Evolutionary conservation across 1,139 yeast species (phyloP).

Genomic region (Taphrina pruni): DNA sequence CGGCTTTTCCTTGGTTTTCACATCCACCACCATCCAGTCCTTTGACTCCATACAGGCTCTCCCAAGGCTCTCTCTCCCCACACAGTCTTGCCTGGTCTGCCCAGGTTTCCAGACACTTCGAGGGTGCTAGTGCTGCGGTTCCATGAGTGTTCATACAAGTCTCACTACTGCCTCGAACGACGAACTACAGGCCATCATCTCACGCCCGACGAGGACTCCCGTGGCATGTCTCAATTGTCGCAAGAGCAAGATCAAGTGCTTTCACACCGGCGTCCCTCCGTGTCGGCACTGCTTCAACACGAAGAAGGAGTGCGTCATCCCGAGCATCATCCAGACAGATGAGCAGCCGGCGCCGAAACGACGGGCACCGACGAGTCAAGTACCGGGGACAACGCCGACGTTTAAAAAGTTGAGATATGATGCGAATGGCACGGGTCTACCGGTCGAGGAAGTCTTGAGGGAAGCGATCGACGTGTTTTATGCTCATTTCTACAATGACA

Average conservation of each 20-base stretch:
- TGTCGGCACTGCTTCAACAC: constrained; percentile 39
- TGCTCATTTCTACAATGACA: constrained; percentile 37
- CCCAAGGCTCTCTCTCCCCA: background rate
- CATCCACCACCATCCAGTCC: background rate
- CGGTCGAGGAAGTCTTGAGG: constrained; percentile 27
- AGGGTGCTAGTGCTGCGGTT: too few relatives aligned
- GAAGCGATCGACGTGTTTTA: constrained; percentile 36
- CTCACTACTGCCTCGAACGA: constrained; percentile 12
- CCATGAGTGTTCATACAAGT: constrained; percentile 15
- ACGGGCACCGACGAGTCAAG: constrained; percentile 27
- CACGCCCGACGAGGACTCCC: constrained; percentile 31
- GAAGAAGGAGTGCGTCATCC: constrained; percentile 33
- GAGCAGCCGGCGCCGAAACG: constrained; percentile 38
- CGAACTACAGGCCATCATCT: constrained; percentile 19
- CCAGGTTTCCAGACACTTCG: too few relatives aligned
- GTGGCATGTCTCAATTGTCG: constrained; percentile 38
- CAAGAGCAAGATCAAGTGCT: constrained; percentile 36
- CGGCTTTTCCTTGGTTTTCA: constrained; percentile 21
- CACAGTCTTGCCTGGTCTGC: background rate
- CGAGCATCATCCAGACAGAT: constrained; percentile 29
- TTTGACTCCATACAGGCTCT: background rate
- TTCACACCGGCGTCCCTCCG: constrained; percentile 35
- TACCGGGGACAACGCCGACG: constrained; percentile 19
- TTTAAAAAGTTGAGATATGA: constrained; percentile 38
- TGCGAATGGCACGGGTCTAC: constrained; percentile 21